phyloP scores from a whole-genome alignment of 2,329 filamentous ascomycete genomes.

The Hirsutella thompsonii region DNA sequence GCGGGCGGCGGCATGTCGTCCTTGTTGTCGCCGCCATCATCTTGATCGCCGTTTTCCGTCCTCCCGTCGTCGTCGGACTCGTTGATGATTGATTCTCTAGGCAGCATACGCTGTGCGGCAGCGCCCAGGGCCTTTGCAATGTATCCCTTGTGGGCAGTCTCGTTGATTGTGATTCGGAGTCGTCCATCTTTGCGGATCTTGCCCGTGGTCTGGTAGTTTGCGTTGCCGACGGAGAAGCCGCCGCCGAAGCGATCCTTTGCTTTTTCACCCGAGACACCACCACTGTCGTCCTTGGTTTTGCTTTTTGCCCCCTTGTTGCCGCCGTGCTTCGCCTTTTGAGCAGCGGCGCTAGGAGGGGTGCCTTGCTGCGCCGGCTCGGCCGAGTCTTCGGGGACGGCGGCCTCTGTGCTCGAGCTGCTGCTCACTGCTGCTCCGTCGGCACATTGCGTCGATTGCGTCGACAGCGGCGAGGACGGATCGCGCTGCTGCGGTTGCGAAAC shows the following conservation, averaged over 20 bases:
- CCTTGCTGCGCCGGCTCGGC: no score
- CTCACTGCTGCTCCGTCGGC: no score
- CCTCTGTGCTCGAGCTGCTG: no score
- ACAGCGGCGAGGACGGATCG: no score
- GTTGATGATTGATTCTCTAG: slow-evolving; percentile 8
- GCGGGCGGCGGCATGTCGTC: slow-evolving; percentile 2
- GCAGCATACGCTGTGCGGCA: slow-evolving; percentile 29
- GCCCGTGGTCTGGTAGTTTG: slow-evolving; percentile 51
- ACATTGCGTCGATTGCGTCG: no score
- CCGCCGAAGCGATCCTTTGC: no score
- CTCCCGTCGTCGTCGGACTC: neutral
- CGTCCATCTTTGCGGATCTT: slow-evolving; percentile 57
- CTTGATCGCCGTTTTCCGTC: neutral
- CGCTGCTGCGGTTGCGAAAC: no score
- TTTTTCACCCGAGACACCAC: neutral
- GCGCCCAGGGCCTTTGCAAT: slow-evolving; percentile 61
- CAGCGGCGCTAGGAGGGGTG: no score
- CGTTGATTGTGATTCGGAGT: slow-evolving; percentile 58
- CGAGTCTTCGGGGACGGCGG: no score
- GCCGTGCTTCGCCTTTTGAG: no score
- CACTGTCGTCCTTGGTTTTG: neutral
- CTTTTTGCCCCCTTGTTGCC: no score
- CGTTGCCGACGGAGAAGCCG: slow-evolving; percentile 25
- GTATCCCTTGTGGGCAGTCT: slow-evolving; percentile 57
- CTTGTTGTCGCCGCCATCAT: neutral